Evolutionary conservation across 1,284 basidiomycete genomes (phyloP).

Genomic region (Cutaneotrichosporon cutaneum): DNA sequence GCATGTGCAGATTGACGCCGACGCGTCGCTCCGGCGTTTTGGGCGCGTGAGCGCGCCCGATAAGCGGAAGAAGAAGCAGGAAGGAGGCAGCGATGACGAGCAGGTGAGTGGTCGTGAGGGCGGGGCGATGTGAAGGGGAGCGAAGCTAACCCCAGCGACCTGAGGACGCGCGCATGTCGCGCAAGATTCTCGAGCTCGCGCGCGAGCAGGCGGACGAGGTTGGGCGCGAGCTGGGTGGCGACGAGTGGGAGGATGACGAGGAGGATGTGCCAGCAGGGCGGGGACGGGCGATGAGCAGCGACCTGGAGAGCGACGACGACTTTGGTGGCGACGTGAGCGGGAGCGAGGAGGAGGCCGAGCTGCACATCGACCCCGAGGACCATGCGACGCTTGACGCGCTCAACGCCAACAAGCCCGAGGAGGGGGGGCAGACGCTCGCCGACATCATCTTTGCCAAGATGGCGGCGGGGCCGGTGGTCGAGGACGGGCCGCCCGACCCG

Average conservation of each 20-base stretch:
- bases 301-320: slow-evolving; percentile 46
- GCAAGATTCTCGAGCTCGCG: slow-evolving; percentile 88
- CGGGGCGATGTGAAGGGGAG: background rate
- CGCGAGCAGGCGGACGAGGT: slow-evolving; percentile 91
- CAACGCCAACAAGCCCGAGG: slow-evolving; percentile 28
- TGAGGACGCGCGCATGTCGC: slow-evolving; percentile 80
- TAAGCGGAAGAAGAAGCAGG: slow-evolving; percentile 60
- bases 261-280: slow-evolving; percentile 40
- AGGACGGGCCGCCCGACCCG: slow-evolving; percentile 67
- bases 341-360: slow-evolving; percentile 58
- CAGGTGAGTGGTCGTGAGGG: slow-evolving; percentile 56
- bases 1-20: slow-evolving; percentile 73
- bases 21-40: slow-evolving; percentile 71
- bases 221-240: slow-evolving; percentile 58
- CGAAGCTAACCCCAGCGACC: slow-evolving; percentile 58
- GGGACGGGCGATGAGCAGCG: slow-evolving; percentile 47
- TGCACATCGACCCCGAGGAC: slow-evolving; percentile 83
- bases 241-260: slow-evolving; percentile 52
- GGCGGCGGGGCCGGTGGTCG: slow-evolving; percentile 60
- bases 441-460: slow-evolving; percentile 96
- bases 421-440: slow-evolving; percentile 65
- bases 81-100: slow-evolving; percentile 57
- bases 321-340: slow-evolving; percentile 48
- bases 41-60: slow-evolving; percentile 69
- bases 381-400: slow-evolving; percentile 78